Evolutionary conservation across 805 yeast species (phyloP).

Genomic region (Wickerhamiella occidentalis): DNA sequence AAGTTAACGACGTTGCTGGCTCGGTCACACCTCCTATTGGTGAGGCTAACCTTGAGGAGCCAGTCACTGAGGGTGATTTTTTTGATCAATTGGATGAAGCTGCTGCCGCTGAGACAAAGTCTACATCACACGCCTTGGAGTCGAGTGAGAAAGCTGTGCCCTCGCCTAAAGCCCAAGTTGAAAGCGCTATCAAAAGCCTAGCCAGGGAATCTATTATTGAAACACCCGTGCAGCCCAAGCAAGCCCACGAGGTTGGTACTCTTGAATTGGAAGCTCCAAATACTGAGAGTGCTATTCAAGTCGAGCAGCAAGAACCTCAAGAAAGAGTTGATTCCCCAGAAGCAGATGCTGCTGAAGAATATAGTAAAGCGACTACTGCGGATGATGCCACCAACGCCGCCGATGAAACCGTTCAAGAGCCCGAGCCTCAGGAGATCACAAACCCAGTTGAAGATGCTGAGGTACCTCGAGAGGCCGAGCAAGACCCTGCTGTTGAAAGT

Average conservation of each 20-base stretch:
- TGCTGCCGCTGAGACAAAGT: neutral
- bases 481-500: neutral
- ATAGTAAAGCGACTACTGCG: too few relatives aligned
- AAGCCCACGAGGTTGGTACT: neutral
- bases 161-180: neutral
- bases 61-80: neutral
- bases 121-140: neutral
- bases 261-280: neutral
- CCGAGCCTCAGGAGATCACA: too few relatives aligned
- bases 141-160: neutral
- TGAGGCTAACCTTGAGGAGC: neutral
- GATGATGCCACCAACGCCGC: too few relatives aligned
- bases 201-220: neutral
- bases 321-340: too few relatives aligned
- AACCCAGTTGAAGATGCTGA: neutral
- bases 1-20: neutral
- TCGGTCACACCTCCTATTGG: neutral
- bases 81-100: neutral
- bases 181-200: neutral
- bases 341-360: too few relatives aligned
- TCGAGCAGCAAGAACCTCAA: neutral
- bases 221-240: neutral
- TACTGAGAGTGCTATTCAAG: neutral
- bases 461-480: too few relatives aligned
- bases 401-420: too few relatives aligned